Evolutionary conservation across 2,329 filamentous ascomycete species (phyloP).

Genomic region (Lasiodiplodia theobromae): DNA sequence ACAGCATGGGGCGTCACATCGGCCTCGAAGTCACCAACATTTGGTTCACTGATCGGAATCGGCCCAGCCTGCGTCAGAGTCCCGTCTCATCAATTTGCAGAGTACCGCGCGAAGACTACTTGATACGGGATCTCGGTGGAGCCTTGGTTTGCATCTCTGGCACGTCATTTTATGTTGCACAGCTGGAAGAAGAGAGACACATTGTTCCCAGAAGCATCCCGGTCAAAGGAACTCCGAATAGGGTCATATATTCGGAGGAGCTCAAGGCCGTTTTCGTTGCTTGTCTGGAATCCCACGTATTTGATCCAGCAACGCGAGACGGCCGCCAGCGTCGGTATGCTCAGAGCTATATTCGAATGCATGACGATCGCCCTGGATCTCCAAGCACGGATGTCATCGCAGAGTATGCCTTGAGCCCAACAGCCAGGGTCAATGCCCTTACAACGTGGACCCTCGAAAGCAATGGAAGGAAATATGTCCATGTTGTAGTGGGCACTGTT

Average conservation of each 20-base stretch:
- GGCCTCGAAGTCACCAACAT: conserved; percentile 42
- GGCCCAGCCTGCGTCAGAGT: conserved; percentile 41
- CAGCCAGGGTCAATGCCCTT: conserved; percentile 67
- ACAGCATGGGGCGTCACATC: conserved; percentile 27
- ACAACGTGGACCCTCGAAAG: conserved; percentile 69
- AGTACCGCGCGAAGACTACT: conserved; percentile 43
- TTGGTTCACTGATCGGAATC: conserved; percentile 45
- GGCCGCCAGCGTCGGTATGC: conserved; percentile 11
- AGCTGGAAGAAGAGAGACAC: conserved; percentile 51
- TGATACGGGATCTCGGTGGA: conserved; percentile 49
- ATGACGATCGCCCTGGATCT: conserved; percentile 6
- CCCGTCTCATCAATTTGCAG: conserved; percentile 44
- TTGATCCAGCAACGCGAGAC: conserved; percentile 5
- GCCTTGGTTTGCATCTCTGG: conserved; percentile 58
- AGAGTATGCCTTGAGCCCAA: conserved; percentile 62
- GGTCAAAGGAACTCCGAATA: conserved; percentile 51
- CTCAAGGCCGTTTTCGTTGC: conserved; percentile 24
- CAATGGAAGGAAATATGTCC: conserved; percentile 63
- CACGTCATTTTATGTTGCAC: conserved; percentile 56
- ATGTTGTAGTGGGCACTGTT: conserved; percentile 65
- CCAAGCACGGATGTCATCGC: conserved; percentile 39
- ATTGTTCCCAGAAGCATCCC: conserved; percentile 50
- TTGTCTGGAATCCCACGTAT: conserved; percentile 12
- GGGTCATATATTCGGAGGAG: conserved; percentile 50
- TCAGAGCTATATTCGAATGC: conserved; percentile 25